Base-by-base conservation (phyloP, 2,329 filamentous ascomycete genomes). In the Fusarium longipes region DNA sequence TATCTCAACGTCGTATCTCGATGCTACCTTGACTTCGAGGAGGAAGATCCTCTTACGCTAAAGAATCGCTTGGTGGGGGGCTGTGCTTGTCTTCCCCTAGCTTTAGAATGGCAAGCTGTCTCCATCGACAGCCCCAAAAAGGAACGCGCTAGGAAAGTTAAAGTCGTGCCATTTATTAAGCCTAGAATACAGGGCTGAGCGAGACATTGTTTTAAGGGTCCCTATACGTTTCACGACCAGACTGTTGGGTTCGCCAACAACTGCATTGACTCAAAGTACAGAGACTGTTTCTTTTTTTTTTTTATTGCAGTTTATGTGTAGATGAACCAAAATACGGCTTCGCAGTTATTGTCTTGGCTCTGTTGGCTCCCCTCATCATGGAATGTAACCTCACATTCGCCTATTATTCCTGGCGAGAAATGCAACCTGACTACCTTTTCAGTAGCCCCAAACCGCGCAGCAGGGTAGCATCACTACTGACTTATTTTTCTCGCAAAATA, bases 1-100 rank as follows among this genome's bases (percentile, higher is more conserved):
- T 63, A 45, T 64, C 45, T 57, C 22, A 20, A 33, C 22, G 29
- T 43, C 20, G 59, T 32, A 52, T 58, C 25, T 56, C 39, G 9
- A 36, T 62, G 7, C 24, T 55, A 17, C 8, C n/a, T 38, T 35
- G 27, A 27, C 27, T 10, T 27, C 27, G 27, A 10, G 27, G 27
- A 10, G 11, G 11, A 27, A 27, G 5, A 27, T 27, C 27, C 27
- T 27, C 8, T 27, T 27, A 8, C 27, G 27, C 27, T 10, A 27
- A 27, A 27, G 27, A n/a, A 27, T 27, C 27, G 6, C 27, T 27
- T 27, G 27, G 8, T 27, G 27, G 11, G 27, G 27, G 27, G 27
- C 27, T 27, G 27, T 27, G 27, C 27, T 27, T 27, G 3, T 27
- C 27, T 6, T 27, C 27, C 8, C 27, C 27, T 27, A 6, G 27